A percentile compares a stretch with the other conserved stretches of the same genome.
Evolutionary conservation across 2,329 filamentous ascomycete species (phyloP).

Genomic region (Colletotrichum nymphaeae): DNA sequence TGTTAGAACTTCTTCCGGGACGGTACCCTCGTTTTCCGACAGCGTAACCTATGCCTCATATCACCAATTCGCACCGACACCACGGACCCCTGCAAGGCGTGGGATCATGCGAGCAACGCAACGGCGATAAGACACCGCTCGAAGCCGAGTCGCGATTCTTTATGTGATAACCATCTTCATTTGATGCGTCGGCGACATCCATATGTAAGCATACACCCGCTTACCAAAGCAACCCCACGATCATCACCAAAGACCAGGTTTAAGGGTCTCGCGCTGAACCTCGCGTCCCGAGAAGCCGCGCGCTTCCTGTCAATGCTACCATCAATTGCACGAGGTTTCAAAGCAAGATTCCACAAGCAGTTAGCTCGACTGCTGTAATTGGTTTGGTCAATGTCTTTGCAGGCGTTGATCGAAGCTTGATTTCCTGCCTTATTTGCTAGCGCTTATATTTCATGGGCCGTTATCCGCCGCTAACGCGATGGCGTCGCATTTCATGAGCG

Average conservation of each 20-base stretch:
- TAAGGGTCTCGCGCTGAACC: neutral
- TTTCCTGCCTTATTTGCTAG: neutral
- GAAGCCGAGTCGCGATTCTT: no score
- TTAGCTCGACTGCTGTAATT: neutral
- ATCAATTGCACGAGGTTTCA: neutral
- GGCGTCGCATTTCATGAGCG: neutral
- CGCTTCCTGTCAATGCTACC: neutral
- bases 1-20: neutral
- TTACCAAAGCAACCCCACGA: neutral
- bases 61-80: no score
- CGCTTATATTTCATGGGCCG: neutral
- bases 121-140: neutral
- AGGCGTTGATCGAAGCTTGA: neutral
- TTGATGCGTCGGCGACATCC: no score
- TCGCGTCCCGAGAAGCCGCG: neutral
- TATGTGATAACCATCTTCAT: no score
- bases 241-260: neutral
- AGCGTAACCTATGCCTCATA: neutral
- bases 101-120: neutral
- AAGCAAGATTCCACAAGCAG: neutral
- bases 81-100: neutral
- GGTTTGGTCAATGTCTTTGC: neutral
- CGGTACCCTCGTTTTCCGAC: neutral
- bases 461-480: neutral
- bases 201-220: neutral